These are phyloP conservation scores for Musa acuminata DNA, from an alignment of 176 grass and related monocot species.

Conservation along the genomic window DNA sequence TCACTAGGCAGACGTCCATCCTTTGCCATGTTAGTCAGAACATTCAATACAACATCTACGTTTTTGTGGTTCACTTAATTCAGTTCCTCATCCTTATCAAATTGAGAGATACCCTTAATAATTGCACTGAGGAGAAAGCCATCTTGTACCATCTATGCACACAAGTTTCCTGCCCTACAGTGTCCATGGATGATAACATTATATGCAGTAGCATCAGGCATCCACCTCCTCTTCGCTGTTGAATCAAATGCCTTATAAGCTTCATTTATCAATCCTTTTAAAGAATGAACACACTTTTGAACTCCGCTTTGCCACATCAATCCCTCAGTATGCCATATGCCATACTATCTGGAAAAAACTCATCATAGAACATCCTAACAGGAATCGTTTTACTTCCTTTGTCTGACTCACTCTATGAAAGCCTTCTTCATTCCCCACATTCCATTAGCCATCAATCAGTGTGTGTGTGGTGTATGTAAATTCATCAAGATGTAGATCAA, in stretches of 20 bases:
- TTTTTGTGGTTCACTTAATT: conserved; percentile 44
- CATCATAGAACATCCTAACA: conserved; percentile 52
- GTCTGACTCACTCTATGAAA: conserved; percentile 53
- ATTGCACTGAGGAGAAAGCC: conserved; percentile 57
- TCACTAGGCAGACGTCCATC: conserved; percentile 58
- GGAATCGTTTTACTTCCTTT: conserved; percentile 58
- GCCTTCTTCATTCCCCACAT: conserved; percentile 48
- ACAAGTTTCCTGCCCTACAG: conserved; percentile 59
- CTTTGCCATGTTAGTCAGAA: conserved; percentile 53
- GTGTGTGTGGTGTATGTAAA: conserved; percentile 48
- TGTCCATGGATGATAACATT: conserved; percentile 67
- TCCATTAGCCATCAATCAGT: conserved; percentile 57
- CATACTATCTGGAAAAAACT: conserved; percentile 41
- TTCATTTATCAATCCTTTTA: too few relatives aligned
- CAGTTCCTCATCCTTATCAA: conserved; percentile 37
- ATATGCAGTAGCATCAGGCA: conserved; percentile 43
- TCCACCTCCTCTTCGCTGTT: conserved; percentile 53
- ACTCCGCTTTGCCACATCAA: conserved; percentile 56
- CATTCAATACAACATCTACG: conserved; percentile 44
- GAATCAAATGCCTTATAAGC: too few relatives aligned
- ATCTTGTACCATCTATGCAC: conserved; percentile 52
- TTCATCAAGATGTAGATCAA: conserved; percentile 49
- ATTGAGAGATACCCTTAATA: conserved; percentile 49
- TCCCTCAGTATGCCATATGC: conserved; percentile 51
- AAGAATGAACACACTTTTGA: conserved; percentile 49